phyloP scores from a whole-genome alignment of 805 yeast species.

The Yamadazyma sp. region DNA sequence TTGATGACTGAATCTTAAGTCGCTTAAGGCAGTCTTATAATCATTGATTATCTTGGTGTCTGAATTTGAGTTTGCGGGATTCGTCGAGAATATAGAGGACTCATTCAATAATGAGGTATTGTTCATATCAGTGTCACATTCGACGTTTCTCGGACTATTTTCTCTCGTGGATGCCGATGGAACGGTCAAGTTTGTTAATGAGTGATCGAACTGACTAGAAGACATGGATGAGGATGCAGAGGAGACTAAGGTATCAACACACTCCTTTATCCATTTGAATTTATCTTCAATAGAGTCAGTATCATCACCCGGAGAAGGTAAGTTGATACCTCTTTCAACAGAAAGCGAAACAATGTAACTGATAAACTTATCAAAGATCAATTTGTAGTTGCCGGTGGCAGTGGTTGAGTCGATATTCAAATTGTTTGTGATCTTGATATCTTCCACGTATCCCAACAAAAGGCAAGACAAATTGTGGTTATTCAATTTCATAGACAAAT shows the following conservation, averaged over 20 bases:
- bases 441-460: conserved; percentile 49
- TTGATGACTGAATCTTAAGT: conserved; percentile 68
- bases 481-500: conserved; percentile 26
- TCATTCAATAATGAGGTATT: conserved; percentile 27
- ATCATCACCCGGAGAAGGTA: conserved; percentile 33
- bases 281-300: conserved; percentile 23
- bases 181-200: conserved; percentile 11
- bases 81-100: conserved; percentile 27
- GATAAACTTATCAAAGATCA: conserved; percentile 42
- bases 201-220: conserved; percentile 3
- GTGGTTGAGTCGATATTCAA: background rate
- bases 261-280: conserved; percentile 38
- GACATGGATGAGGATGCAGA: background rate
- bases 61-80: conserved; percentile 19
- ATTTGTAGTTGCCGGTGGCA: conserved; percentile 6
- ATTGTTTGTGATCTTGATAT: conserved; percentile 28
- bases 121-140: conserved; percentile 9
- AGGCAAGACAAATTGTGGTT: conserved; percentile 47
- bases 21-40: conserved; percentile 61
- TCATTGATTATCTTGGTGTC: conserved; percentile 19
- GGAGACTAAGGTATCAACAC: conserved; percentile 36
- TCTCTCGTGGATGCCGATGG: conserved; percentile 17
- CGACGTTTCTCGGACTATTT: conserved; percentile 13
- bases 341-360: conserved; percentile 49
- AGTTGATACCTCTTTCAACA: conserved; percentile 38